Conservation (phyloP, 371 early-diverging fungal species). For the Circinella minor region DNA sequence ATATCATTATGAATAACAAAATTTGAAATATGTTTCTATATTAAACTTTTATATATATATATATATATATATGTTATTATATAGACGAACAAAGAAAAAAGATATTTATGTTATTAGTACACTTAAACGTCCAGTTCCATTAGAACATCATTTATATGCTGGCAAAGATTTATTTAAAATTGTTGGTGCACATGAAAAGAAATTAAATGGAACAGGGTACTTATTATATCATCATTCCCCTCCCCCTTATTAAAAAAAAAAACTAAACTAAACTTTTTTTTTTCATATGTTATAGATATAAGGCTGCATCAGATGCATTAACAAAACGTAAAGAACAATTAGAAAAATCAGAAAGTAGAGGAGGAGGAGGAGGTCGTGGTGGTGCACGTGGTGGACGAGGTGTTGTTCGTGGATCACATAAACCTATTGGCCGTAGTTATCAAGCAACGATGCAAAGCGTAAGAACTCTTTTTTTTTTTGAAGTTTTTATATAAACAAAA, state of each 20-base stretch:
- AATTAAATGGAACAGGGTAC: conserved; percentile 44
- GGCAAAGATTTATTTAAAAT: conserved; percentile 84
- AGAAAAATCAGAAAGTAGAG: conserved; percentile 37
- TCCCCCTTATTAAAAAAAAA: too few relatives aligned
- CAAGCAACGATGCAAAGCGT: conserved; percentile 46
- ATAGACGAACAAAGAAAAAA: conserved; percentile 92
- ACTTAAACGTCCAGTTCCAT: conserved; percentile 94
- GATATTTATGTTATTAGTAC: conserved; percentile 99
- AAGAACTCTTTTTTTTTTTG: too few relatives aligned
- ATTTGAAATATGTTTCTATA: too few relatives aligned
- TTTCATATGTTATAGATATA: conserved; percentile 52
- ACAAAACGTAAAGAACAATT: conserved; percentile 58
- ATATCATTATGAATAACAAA: neutral
- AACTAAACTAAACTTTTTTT: neutral
- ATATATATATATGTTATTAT: neutral
- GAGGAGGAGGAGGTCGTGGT: conserved; percentile 41
- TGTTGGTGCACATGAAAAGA: conserved; percentile 72
- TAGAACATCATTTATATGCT: conserved; percentile 95
- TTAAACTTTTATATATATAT: too few relatives aligned
- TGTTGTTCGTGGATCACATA: conserved; percentile 50
- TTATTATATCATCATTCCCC: too few relatives aligned
- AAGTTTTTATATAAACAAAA: too few relatives aligned
- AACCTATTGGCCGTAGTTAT: conserved; percentile 44
- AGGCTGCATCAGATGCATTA: conserved; percentile 67
- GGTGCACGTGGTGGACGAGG: conserved; percentile 56